Conservation (phyloP, 257 asterid genomes). For the Buddleja alternifolia region DNA sequence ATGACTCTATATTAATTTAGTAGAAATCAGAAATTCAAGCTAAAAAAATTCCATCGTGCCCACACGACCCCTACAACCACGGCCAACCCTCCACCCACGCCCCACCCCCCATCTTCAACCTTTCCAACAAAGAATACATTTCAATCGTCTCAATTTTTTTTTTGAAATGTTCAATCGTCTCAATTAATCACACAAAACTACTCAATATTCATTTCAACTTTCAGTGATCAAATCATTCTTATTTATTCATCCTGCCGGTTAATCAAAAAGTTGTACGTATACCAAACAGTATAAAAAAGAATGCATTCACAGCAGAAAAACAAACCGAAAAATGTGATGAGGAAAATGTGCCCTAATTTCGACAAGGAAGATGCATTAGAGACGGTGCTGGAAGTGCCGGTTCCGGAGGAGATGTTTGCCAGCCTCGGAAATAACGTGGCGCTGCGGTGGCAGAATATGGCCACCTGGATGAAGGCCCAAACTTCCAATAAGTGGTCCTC, state of each 20-base stretch:
- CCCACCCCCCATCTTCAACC: neutral
- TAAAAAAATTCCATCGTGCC: slow-evolving; percentile 33
- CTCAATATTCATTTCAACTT: no score
- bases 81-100: slow-evolving; percentile 27
- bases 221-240: neutral
- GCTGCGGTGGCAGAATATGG: slow-evolving; percentile 89
- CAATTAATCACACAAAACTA: neutral
- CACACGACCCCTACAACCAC: slow-evolving; percentile 46
- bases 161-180: no score
- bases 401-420: slow-evolving; percentile 90
- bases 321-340: slow-evolving; percentile 49
- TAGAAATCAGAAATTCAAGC: no score
- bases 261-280: no score
- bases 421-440: slow-evolving; percentile 69
- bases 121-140: no score
- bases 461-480: slow-evolving; percentile 95
- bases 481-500: slow-evolving; percentile 85
- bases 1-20: no score
- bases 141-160: no score
- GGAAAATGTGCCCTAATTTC: slow-evolving; percentile 84
- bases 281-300: no score
- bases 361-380: slow-evolving; percentile 81
- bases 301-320: slow-evolving; percentile 27
- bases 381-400: slow-evolving; percentile 88
- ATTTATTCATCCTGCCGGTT: no score